Evolutionary conservation across 2,329 filamentous ascomycete genomes (phyloP).

Genomic region (Lasiodiplodia hormozganensis): DNA sequence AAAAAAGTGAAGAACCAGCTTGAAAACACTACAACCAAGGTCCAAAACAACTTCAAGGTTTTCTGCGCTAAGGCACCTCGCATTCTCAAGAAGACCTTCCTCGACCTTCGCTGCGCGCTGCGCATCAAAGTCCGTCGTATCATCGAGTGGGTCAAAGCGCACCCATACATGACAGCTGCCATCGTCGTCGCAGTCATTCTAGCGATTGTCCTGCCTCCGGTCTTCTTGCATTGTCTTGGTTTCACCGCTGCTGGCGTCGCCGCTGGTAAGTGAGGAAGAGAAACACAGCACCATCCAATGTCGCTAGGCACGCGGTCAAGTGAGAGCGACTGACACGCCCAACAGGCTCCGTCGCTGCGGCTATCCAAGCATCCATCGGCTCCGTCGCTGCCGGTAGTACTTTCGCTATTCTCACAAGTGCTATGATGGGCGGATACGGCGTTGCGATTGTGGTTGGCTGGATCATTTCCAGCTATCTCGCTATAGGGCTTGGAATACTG

Average conservation of each 20-base stretch:
- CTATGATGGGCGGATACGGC: constrained; percentile 44
- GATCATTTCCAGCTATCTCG: not conserved
- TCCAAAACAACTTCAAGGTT: not conserved
- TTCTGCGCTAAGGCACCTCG: not conserved
- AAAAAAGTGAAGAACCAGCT: not conserved
- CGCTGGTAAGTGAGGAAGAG: constrained; percentile 32
- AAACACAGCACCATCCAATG: too few relatives aligned
- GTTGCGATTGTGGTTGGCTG: constrained; percentile 6
- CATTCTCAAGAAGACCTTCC: not conserved
- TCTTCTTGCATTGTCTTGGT: constrained; percentile 35
- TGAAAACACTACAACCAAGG: not conserved
- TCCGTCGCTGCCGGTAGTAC: constrained; percentile 36
- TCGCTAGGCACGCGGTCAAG: not conserved
- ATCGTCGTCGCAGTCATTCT: constrained; percentile 32
- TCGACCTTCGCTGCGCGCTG: not conserved
- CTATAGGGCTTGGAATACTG: not conserved
- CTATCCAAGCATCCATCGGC: constrained; percentile 36
- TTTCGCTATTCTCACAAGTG: constrained; percentile 40
- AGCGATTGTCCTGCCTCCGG: constrained; percentile 30
- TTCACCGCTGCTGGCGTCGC: constrained; percentile 36
- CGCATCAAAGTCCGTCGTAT: too few relatives aligned
- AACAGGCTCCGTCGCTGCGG: constrained; percentile 36
- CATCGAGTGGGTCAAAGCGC: constrained; percentile 30
- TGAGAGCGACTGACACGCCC: not conserved
- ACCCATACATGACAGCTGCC: constrained; percentile 36